Conservation (phyloP, 2,329 filamentous ascomycete species). For the Pseudogymnoascus sp. region DNA sequence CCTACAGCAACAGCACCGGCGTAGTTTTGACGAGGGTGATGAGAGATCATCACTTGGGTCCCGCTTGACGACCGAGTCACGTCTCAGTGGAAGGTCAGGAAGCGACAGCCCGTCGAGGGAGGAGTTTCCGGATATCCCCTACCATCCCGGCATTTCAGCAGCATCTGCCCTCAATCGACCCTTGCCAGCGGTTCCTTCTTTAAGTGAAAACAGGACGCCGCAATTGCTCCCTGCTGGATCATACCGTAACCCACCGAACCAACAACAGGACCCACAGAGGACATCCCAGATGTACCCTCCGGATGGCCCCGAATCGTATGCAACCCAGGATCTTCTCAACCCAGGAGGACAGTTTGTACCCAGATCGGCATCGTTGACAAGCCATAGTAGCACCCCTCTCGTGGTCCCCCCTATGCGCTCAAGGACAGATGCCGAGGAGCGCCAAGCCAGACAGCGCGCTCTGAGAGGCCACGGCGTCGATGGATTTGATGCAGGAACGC, state of each 20-base stretch:
- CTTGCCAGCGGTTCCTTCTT: slow-evolving; percentile 54
- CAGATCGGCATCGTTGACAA: slow-evolving; percentile 76
- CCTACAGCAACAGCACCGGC: slow-evolving; percentile 62
- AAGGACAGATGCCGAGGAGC: slow-evolving; percentile 79
- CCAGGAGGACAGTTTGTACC: slow-evolving; percentile 43
- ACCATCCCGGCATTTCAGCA: slow-evolving; percentile 72
- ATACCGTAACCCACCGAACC: slow-evolving; percentile 48
- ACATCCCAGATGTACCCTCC: slow-evolving; percentile 32
- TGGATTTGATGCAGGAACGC: slow-evolving; percentile 50
- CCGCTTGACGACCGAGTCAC: slow-evolving; percentile 43
- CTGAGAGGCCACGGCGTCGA: slow-evolving; percentile 46
- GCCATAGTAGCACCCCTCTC: slow-evolving; percentile 72
- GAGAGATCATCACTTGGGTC: slow-evolving; percentile 59
- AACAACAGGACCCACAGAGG: slow-evolving; percentile 44
- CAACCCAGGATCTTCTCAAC: slow-evolving; percentile 39
- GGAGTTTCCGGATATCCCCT: slow-evolving; percentile 86
- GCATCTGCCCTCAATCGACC: slow-evolving; percentile 56
- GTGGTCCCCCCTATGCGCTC: slow-evolving; percentile 80
- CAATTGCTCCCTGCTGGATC: slow-evolving; percentile 50
- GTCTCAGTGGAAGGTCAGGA: slow-evolving; percentile 37
- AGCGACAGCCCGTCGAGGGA: slow-evolving; percentile 63
- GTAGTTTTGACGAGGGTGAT: slow-evolving; percentile 91
- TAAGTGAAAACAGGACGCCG: slow-evolving; percentile 39
- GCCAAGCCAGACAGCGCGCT: slow-evolving; percentile 49
- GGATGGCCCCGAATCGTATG: slow-evolving; percentile 28